Base-by-base conservation (phyloP, 441 rosid genomes). In the Cnidoscolus chayamansa region DNA sequence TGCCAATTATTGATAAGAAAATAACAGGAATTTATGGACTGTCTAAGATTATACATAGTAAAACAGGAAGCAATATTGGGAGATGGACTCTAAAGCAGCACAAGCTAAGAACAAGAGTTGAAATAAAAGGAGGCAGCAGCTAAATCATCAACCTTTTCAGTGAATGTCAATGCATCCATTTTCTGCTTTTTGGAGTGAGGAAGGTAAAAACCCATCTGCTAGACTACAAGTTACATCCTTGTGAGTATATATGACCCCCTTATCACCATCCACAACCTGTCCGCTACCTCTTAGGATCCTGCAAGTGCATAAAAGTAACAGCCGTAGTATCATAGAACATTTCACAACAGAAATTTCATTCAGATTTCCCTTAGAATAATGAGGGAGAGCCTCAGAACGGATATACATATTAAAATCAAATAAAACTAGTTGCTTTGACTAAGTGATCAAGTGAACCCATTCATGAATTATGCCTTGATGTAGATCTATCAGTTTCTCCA, bases 241-340 rank as follows among this genome's bases (percentile, higher is more conserved):
- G 74, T 95, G 99, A 77, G 81, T 85, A 78, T 93, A 95, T 43
- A 58, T 65, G 0, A 95, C 80, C 64, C 89, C 92, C 56, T 88
- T 93, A 82, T 95, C 98, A 60, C 97, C 97, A 81, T 89, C 88
- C 54, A 95, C 99, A 45, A 93, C 87, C 76, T 95, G 99, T 47
- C 99, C 99, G 25, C 75, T 81, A 19, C 99, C 99, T 84, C 85
- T 88, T 58, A 95, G 85, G 76, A 93, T 84, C 99, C 99, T 95
- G 91, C 83, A 25, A 25, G 83, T 6, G 30, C 48, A 2, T 6
- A 47, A 32, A n/a, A 12, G 35, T 7, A 31, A 51, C 19, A 47
- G n/a, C 15, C 8, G 17, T 30, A 11, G 10, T 6, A 40, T 40
- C 6, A 40, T 7, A 40, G 6, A 40, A 3, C 45, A 40, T 5